Base-by-base conservation (phyloP, 2,329 filamentous ascomycete species). In the Colletotrichum acutatum region DNA sequence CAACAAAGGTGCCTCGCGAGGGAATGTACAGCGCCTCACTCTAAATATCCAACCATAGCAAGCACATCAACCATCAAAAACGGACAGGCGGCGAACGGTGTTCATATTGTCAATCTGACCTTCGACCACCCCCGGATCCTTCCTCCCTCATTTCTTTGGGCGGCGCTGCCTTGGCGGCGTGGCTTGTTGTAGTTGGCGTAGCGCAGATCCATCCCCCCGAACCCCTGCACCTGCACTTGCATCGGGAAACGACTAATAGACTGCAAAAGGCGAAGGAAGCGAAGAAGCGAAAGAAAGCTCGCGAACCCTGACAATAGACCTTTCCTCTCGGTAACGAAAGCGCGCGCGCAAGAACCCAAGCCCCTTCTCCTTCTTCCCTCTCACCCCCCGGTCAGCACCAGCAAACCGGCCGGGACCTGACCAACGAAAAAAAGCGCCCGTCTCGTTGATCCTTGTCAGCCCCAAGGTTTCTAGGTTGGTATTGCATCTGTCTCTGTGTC, bases 141-240 rank as follows among this genome's bases (percentile, higher is more conserved):
- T 42, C 49, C 61, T 34, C 67, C 54, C 22, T 61, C 66, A 73
- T 66, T 61, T 73, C 71, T 61, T 32, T 71, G 46, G 34, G 61
- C 66, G 66, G 71, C 60, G 66, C 61, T 37, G 56, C 46, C 66
- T 65, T 72, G 70, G 70, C 60, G 66, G 66, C 56, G 60, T 66
- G 71, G 71, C 66, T 73, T 73, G 56, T 49, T 73, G 67, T 57
- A 73, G 67, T 32, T 62, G 71, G 71, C 28, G 61, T 52, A 60
- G 71, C 34, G 64, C 64, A 61, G 71, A 66, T 71, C 71, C 28
- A 42, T 8, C 53, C 71, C 28, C 28, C 4, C 53, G 24, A 34
- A 32, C 34, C 60, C 60, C 52, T 64, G 49, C 61, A 54, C 12
- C 12, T 30, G 24, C 26, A 52, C 60, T 24, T 26, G n/a, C 14